A percentile compares a stretch with the other conserved stretches of the same genome.
phyloP scores from a whole-genome alignment of 306 rosid species.

The Ormosia semicastrata region DNA sequence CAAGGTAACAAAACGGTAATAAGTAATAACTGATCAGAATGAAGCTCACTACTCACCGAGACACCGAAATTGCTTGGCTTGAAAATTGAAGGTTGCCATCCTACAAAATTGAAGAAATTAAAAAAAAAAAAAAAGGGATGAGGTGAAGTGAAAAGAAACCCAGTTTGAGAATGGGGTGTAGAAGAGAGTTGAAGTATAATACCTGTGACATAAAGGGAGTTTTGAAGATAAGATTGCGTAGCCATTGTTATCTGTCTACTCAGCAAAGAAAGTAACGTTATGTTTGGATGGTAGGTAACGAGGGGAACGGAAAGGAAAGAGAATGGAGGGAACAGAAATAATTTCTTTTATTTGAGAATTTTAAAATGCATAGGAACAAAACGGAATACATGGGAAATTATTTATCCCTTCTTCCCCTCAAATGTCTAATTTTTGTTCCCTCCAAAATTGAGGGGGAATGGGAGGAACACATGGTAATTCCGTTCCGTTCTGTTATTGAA shows the following conservation, averaged over 20 bases:
- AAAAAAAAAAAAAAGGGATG: background rate
- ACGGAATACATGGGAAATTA: no score
- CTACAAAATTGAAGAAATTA: constrained; percentile 33
- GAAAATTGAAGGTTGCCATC: constrained; percentile 24
- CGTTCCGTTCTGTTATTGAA: no score
- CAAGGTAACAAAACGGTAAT: background rate
- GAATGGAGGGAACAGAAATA: no score
- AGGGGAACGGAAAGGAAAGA: no score
- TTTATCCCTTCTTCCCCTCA: no score
- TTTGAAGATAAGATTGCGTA: constrained; percentile 40
- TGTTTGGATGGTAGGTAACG: no score
- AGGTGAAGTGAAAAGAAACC: background rate
- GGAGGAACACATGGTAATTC: no score
- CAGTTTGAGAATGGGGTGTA: background rate
- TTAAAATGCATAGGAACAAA: no score
- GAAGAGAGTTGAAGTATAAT: background rate
- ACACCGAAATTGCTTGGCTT: constrained; percentile 21
- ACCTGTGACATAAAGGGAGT: constrained; percentile 31
- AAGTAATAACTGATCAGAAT: background rate
- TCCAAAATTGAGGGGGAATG: no score
- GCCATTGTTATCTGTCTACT: constrained; percentile 21
- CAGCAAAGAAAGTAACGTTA: no score
- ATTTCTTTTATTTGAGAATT: no score
- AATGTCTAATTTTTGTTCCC: no score
- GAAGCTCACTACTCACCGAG: background rate